These are phyloP conservation scores for Parachaetomium inaequale DNA, from an alignment of 495 filamentous ascomycete genomes.

Conservation along the genomic window DNA sequence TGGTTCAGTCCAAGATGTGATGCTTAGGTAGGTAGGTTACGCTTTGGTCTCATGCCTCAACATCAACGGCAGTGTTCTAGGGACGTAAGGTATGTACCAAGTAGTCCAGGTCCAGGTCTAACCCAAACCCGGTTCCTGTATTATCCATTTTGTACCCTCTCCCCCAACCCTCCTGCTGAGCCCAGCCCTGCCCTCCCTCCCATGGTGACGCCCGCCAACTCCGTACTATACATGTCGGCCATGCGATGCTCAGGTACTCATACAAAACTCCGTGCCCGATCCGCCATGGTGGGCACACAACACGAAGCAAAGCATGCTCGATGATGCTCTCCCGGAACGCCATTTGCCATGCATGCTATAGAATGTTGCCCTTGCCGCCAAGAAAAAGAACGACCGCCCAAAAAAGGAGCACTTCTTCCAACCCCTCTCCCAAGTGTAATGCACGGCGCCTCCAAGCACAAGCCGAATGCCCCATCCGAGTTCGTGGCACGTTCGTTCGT, in stretches of 20 bases:
- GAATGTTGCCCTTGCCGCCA: slow-evolving; percentile 16
- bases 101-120: background rate
- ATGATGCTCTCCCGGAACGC: slow-evolving; percentile 27
- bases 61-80: background rate
- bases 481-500: background rate
- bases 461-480: background rate
- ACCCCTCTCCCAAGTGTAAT: background rate
- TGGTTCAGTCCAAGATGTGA: background rate
- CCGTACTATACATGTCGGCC: slow-evolving; percentile 25
- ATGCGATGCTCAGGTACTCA: slow-evolving; percentile 32
- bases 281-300: background rate
- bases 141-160: slow-evolving; percentile 15
- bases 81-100: background rate
- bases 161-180: background rate
- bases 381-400: slow-evolving; percentile 11
- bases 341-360: slow-evolving; percentile 30
- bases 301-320: slow-evolving; percentile 11
- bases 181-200: background rate
- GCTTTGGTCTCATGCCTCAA: background rate
- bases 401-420: background rate
- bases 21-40: background rate
- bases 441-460: background rate
- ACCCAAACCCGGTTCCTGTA: slow-evolving; percentile 9
- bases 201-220: background rate
- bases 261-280: slow-evolving; percentile 21